Evolutionary conservation across 768 basidiomycete genomes (phyloP), one percentile per base, ranked within the genome.

Genomic region (Suillus spraguei): DNA sequence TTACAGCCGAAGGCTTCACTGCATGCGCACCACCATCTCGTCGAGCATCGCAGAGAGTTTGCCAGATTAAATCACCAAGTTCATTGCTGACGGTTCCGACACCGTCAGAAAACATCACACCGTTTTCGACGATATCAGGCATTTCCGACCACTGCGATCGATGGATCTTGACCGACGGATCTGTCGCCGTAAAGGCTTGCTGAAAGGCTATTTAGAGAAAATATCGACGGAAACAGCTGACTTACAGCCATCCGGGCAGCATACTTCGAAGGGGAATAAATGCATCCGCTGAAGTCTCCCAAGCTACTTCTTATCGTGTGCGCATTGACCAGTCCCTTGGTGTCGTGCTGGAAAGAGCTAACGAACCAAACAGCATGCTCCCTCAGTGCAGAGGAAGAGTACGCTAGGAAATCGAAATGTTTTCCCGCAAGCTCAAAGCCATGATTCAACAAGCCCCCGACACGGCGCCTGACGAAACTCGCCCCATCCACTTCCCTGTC

Each of bases 281-380:
- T 76, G 11, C 88, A 81, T 14, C 79, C 81, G 9, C 79, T 73
- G 70, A 95, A 95, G 68, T 92, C 81, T 5, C 94, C 94, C 13
- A 94, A 78, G 1, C 80, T 77, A 13, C 77, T 65, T 20, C 93
- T 83, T 62, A 96, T 92, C 13, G 64, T 74, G 46, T 83, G 77
- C 1, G 90, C 84, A 11, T 81, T 82, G 33, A 94, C 79, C 42
- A 58, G 59, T 0, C 81, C 82, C 38, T 77, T 78, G 10, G 71
- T 71, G 5, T 76, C 73, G 64, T 85, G 79, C 14, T 76, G 17
- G 74, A 94, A 94, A 0, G 88, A 85, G 52, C 78, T 80, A 70
- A 94, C 77, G 66, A 90, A 94, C 92, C 93, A 95, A 7, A 94
- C 92, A 0, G 90, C 83, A 69, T 95, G 93, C 63, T 90, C 85